These are phyloP conservation scores for Nicotiana undulata DNA, from an alignment of 257 asterid species.

Conservation along the genomic window DNA sequence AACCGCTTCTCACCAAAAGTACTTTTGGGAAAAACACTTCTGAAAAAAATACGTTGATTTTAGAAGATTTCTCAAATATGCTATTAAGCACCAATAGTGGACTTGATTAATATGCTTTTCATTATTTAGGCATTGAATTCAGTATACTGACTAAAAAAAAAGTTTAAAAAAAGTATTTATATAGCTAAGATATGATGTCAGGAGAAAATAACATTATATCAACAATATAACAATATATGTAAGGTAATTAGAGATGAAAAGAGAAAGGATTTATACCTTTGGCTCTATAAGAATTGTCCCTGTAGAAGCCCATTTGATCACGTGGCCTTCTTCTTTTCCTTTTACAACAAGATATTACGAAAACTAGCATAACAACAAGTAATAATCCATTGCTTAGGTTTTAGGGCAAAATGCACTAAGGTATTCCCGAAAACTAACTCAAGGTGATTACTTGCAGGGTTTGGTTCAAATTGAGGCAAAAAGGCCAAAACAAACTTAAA, in stretches of 20 bases:
- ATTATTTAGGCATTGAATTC: too few relatives aligned
- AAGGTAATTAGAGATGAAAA: not conserved
- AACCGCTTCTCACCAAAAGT: too few relatives aligned
- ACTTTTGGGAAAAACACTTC: too few relatives aligned
- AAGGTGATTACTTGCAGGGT: slow-evolving; percentile 10
- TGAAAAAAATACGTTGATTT: too few relatives aligned
- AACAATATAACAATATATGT: not conserved
- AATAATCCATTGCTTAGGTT: slow-evolving; percentile 36
- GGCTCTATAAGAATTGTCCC: slow-evolving; percentile 27
- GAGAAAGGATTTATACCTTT: not conserved
- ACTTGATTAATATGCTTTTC: too few relatives aligned
- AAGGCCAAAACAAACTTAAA: too few relatives aligned
- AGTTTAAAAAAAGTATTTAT: not conserved
- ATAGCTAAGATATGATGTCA: not conserved
- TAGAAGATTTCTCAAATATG: too few relatives aligned
- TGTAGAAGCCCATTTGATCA: slow-evolving; percentile 48
- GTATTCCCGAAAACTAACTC: too few relatives aligned
- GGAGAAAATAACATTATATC: not conserved
- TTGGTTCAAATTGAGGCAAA: too few relatives aligned
- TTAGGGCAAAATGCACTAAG: too few relatives aligned
- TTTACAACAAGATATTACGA: slow-evolving; percentile 28
- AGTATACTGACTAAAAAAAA: too few relatives aligned
- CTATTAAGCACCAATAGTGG: too few relatives aligned
- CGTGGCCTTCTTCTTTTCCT: slow-evolving; percentile 39
- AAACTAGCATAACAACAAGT: slow-evolving; percentile 33